Evolutionary conservation across 2,329 filamentous ascomycete genomes (phyloP), one percentile per base, ranked within the genome.

Genomic region (Iodosphaeria phyllophila): DNA sequence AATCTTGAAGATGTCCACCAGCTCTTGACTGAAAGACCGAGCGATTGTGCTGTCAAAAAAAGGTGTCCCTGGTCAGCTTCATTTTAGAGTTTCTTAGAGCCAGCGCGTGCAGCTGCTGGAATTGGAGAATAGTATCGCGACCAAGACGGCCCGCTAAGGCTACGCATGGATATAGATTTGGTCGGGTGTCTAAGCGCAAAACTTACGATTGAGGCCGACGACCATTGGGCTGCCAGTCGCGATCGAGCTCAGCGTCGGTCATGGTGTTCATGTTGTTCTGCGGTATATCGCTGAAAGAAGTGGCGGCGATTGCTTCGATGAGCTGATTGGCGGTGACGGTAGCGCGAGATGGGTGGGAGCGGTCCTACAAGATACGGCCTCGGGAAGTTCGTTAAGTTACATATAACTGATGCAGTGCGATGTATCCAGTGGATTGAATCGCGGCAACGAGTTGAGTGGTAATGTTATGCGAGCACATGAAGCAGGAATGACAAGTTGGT

Each of bases 1-100:
- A 43, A 93, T 73, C 42, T 77, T 75, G 58, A 93, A 93, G 38
- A 91, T 75, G 46, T 82, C 75, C 58, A 86, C 77, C 32, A 93
- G 61, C 47, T 86, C 79, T 22, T 71, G 60, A 30, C 82, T 86
- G 54, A 93, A 92, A 44, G 76, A 80, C 39, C 71, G 75, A 27
- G 83, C 84, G 51, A 92, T 72, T 32, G 79, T 89, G 34, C 84
- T 92, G 51, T 15, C 33, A 23, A 30, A 22, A 35, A 26, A 13
- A 12, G 11, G 23, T 25, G 30, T n/a, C n/a, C n/a, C n/a, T n/a
- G n/a, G n/a, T 41, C 30, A 40, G 39, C 27, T 13, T 20, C 23
- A 17, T 8, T 13, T 8, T 13, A 20, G 6, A 16, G n/a, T n/a
- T 13, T 15, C 8, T n/a, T 8, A 18, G 13, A 29, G 18, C 8